phyloP scores from a whole-genome alignment of 2,329 filamentous ascomycete species.

The Onygena corvina region DNA sequence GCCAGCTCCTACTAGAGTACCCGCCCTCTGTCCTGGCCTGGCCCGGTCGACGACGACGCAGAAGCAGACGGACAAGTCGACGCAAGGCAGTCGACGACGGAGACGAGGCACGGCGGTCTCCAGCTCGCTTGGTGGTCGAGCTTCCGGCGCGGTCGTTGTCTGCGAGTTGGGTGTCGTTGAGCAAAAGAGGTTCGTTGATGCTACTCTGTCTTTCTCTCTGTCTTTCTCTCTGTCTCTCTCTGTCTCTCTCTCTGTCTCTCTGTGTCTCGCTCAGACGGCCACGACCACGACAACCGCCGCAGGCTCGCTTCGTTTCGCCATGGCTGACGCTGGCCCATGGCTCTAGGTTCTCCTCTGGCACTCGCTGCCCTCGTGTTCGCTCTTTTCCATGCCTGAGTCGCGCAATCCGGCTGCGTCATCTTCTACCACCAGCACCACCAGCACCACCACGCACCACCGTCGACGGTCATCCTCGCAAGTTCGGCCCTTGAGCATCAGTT shows the following conservation, averaged over 20 bases:
- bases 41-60: background rate
- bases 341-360: background rate
- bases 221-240: too few species aligned
- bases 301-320: background rate
- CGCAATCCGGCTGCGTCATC: constrained; percentile 13
- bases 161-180: background rate
- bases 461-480: constrained; percentile 12
- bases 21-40: background rate
- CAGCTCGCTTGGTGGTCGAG: background rate
- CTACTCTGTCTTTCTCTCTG: background rate
- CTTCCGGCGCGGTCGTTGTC: background rate
- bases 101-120: too few species aligned
- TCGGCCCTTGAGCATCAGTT: constrained; percentile 10
- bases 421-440: constrained; percentile 6
- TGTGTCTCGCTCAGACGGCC: too few species aligned
- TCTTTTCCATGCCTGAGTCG: background rate
- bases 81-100: too few species aligned
- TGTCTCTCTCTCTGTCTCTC: too few species aligned
- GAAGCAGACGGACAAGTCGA: too few species aligned
- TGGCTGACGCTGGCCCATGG: background rate
- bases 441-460: constrained; percentile 13
- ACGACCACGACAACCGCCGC: too few species aligned
- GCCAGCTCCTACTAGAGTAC: too few species aligned
- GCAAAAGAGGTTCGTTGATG: background rate
- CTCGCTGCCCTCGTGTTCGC: background rate